These are phyloP conservation scores for Podila clonocystis DNA, from an alignment of 192 early-diverging fungal species.

Conservation along the genomic window DNA sequence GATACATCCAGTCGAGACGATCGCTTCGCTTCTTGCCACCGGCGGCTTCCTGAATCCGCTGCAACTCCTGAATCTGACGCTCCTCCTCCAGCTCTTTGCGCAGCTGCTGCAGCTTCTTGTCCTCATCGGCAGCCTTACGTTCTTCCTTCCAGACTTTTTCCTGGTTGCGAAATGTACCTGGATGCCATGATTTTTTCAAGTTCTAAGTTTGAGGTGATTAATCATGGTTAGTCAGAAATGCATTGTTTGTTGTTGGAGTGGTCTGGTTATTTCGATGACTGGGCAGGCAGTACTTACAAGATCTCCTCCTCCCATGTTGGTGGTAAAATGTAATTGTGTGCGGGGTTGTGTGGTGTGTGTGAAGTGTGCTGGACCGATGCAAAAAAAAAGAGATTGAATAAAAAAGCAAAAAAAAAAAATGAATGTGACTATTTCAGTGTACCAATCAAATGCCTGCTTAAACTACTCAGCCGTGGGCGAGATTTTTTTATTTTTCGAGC, in stretches of 20 bases:
- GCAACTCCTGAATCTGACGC: constrained; percentile 86
- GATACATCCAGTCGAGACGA: constrained; percentile 97
- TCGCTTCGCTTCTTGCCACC: constrained; percentile 73
- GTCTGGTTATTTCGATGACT: background rate
- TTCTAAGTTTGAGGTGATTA: constrained; percentile 52
- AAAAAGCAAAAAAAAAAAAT: background rate
- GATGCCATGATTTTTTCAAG: constrained; percentile 99
- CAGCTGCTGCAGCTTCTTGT: constrained; percentile 87
- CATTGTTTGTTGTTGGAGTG: background rate
- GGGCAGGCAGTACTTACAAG: constrained; percentile 34
- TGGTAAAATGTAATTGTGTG: constrained; percentile 3
- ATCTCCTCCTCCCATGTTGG: constrained; percentile 62
- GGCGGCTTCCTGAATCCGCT: constrained; percentile 76
- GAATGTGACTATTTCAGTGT: too few species aligned
- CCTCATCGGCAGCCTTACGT: constrained; percentile 84
- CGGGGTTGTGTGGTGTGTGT: background rate
- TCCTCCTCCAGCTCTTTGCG: constrained; percentile 94
- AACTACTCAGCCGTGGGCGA: background rate
- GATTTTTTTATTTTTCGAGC: background rate
- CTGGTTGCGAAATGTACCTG: constrained; percentile 90
- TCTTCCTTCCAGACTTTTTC: constrained; percentile 91
- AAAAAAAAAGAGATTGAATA: background rate
- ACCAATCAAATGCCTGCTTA: too few species aligned
- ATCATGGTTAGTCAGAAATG: background rate
- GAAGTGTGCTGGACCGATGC: background rate